These are phyloP conservation scores for Adansonia gregorii DNA, from an alignment of 441 rosid genomes.

Conservation along the genomic window DNA sequence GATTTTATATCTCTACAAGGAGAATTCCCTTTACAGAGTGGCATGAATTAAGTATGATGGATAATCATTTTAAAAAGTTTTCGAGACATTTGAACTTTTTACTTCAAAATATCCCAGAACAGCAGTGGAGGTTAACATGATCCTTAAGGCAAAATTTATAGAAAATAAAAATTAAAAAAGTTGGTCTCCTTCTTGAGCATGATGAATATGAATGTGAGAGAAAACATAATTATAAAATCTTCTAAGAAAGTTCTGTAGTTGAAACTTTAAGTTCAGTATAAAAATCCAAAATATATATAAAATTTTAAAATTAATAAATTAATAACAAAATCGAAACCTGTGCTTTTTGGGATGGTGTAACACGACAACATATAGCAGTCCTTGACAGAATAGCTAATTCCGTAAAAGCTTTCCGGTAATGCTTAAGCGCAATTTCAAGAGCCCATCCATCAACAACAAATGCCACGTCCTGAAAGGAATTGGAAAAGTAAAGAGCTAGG, in stretches of 20 bases:
- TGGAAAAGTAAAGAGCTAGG: neutral
- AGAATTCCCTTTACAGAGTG: neutral
- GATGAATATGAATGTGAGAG: slow-evolving; percentile 1
- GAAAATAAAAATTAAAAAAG: neutral
- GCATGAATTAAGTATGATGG: neutral
- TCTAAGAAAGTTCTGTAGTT: neutral
- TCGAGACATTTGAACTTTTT: neutral
- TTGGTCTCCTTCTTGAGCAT: neutral
- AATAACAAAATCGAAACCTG: slow-evolving; percentile 58
- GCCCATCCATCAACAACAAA: slow-evolving; percentile 99
- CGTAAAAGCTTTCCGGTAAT: slow-evolving; percentile 80
- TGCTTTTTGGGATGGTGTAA: slow-evolving; percentile 98
- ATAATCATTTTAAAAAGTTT: neutral
- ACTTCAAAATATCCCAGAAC: slow-evolving; percentile 6
- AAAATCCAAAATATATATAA: slow-evolving; percentile 20
- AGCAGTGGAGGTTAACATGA: slow-evolving; percentile 4
- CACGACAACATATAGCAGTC: slow-evolving; percentile 99
- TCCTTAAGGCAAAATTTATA: neutral
- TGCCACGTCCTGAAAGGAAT: slow-evolving; percentile 73
- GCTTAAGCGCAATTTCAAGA: slow-evolving; percentile 90
- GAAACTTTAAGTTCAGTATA: neutral
- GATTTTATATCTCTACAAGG: slow-evolving; percentile 4
- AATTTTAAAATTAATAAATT: slow-evolving; percentile 26
- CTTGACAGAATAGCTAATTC: slow-evolving; percentile 94
- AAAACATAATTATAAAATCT: neutral